Evolutionary conservation across 1,284 basidiomycete species (phyloP), one percentile per base, ranked within the genome.

Genomic region (Cronartium quercuum): DNA sequence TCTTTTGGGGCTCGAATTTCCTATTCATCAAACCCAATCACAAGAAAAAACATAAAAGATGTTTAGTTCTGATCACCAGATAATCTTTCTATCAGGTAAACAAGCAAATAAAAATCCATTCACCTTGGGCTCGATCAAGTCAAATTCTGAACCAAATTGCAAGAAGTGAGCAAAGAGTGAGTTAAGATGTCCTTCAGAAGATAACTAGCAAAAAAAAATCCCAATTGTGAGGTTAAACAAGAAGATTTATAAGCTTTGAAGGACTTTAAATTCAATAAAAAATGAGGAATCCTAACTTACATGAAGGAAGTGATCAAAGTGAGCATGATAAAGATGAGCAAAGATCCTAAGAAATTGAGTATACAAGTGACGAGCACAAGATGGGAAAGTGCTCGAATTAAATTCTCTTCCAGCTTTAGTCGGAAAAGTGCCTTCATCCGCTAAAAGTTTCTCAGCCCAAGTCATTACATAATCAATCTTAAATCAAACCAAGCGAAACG

Each of bases 391-490:
- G 71, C 47, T 66, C 1, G 71, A 64, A 47, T 74, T 74, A 57
- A 74, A 74, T 66, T 74, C 71, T n/a, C 71, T 81, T 90, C 93
- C 91, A 60, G 92, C 90, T 84, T 96, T 97, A 7, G 94, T 97
- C 1, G 95, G 95, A 84, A 98, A 98, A 37, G 91, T 89, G 76
- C 84, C 87, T 80, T 97, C 94, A 83, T 98, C 95, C 79, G 94
- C 90, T 44, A 98, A 86, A 37, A 96, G 85, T 80, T 94, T 94
- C 80, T 97, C 93, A 5, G 96, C 87, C 94, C 94, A 98, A 12
- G 92, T 94, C 91, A 98, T 94, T 77, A 98, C 94, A 82, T 95
- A 98, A 84, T 98, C 95, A 77, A 98, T 94, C 71, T 74, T 10
- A 40, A 15, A 60, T 37, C 10, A 2, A 62, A 62, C 18, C 12